phyloP scores from a whole-genome alignment of 169 alveolate genomes.

The Cryptosporidium ryanae region DNA sequence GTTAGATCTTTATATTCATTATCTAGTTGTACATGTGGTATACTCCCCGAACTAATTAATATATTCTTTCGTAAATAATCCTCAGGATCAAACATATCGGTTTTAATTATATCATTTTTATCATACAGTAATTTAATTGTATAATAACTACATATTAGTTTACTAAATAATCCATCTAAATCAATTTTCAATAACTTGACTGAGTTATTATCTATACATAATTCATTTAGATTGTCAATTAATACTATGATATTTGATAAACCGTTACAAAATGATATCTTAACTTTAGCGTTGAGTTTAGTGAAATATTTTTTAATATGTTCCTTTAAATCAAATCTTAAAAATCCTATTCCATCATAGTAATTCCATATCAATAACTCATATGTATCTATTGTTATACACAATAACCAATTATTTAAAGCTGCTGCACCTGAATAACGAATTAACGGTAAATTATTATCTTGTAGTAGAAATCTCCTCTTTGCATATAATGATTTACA shows the following conservation, averaged over 20 bases:
- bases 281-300: neutral
- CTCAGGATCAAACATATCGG: conserved; percentile 44
- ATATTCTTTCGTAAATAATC: conserved; percentile 1
- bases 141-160: conserved; percentile 24
- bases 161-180: conserved; percentile 27
- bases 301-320: neutral
- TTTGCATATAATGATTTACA: neutral
- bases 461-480: conserved; percentile 47
- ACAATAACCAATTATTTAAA: conserved; percentile 27
- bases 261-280: conserved; percentile 13
- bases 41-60: conserved; percentile 55
- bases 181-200: conserved; percentile 6
- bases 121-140: conserved; percentile 1
- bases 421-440: conserved; percentile 13
- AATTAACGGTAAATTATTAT: neutral
- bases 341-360: conserved; percentile 52
- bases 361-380: conserved; percentile 46
- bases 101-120: neutral
- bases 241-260: conserved; percentile 13
- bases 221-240: neutral
- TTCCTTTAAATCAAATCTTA: conserved; percentile 8
- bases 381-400: neutral
- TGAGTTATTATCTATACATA: neutral
- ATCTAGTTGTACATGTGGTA: conserved; percentile 49
- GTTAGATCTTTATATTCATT: conserved; percentile 30